Evolutionary conservation across 495 filamentous ascomycete genomes (phyloP).

Genomic region (Xylaria telfairii): DNA sequence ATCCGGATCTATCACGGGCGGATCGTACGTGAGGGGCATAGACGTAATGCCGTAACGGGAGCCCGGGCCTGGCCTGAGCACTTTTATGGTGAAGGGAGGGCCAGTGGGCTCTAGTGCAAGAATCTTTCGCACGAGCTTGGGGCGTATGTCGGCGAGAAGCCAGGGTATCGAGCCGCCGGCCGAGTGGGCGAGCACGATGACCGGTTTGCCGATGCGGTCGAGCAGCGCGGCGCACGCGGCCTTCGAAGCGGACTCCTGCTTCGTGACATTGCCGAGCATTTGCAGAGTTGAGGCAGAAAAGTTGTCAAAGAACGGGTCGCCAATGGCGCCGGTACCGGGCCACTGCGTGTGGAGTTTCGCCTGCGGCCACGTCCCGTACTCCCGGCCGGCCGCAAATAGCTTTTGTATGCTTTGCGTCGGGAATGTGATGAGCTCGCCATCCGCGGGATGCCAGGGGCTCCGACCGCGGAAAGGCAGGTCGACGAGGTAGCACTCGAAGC

Average conservation of each 20-base stretch:
- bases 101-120: slow-evolving; percentile 61
- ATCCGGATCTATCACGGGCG: slow-evolving; percentile 38
- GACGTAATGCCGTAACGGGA: slow-evolving; percentile 54
- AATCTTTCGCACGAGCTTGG: slow-evolving; percentile 53
- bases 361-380: slow-evolving; percentile 50
- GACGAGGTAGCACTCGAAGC: slow-evolving; percentile 54
- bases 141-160: slow-evolving; percentile 54
- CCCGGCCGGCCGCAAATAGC: slow-evolving; percentile 47
- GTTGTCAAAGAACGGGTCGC: slow-evolving; percentile 58
- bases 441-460: slow-evolving; percentile 36
- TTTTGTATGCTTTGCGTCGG: slow-evolving; percentile 37
- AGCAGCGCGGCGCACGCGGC: slow-evolving; percentile 54
- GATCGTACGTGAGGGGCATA: slow-evolving; percentile 58
- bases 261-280: slow-evolving; percentile 42
- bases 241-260: slow-evolving; percentile 52
- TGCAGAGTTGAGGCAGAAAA: slow-evolving; percentile 55
- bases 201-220: slow-evolving; percentile 51
- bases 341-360: slow-evolving; percentile 60
- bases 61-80: slow-evolving; percentile 30
- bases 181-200: slow-evolving; percentile 59
- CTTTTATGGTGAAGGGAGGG: slow-evolving; percentile 54
- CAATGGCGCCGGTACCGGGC: slow-evolving; percentile 55
- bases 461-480: slow-evolving; percentile 51
- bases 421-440: slow-evolving; percentile 32
- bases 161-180: slow-evolving; percentile 58